Conservation (phyloP, 2,329 filamentous ascomycete species). For the Immersiporthe knoxdaviesiana region DNA sequence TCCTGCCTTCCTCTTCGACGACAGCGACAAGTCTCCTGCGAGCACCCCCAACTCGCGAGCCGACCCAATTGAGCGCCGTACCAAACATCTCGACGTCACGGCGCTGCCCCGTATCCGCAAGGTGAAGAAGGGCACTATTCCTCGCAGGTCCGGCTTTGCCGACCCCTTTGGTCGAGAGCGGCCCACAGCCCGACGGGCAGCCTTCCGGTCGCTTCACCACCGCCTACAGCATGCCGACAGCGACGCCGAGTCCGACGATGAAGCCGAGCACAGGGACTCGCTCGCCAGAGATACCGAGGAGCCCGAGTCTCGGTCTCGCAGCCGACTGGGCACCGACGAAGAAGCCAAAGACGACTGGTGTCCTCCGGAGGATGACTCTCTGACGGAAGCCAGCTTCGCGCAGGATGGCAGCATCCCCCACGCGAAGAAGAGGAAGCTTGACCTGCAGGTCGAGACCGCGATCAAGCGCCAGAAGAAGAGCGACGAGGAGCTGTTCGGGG, state of each 20-base stretch:
- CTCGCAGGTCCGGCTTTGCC: slow-evolving; percentile 65
- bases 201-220: slow-evolving; percentile 81
- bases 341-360: slow-evolving; percentile 58
- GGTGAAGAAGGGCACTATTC: slow-evolving; percentile 60
- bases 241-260: slow-evolving; percentile 88
- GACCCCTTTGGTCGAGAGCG: slow-evolving; percentile 69
- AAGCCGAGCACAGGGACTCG: slow-evolving; percentile 62
- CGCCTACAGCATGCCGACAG: slow-evolving; percentile 70
- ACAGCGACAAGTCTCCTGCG: slow-evolving; percentile 63
- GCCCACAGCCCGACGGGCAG: slow-evolving; percentile 59
- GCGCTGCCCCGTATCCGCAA: slow-evolving; percentile 78
- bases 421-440: slow-evolving; percentile 74
- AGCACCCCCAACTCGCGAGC: slow-evolving; percentile 68
- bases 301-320: slow-evolving; percentile 78
- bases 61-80: slow-evolving; percentile 64
- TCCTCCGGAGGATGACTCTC: slow-evolving; percentile 63
- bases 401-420: slow-evolving; percentile 54
- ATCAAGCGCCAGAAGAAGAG: slow-evolving; percentile 80
- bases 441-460: slow-evolving; percentile 68
- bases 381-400: slow-evolving; percentile 74
- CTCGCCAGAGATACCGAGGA: slow-evolving; percentile 80
- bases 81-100: slow-evolving; percentile 61
- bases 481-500: slow-evolving; percentile 77
- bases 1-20: slow-evolving; percentile 56
- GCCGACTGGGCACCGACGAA: slow-evolving; percentile 69